Percentiles rank a stretch among this genome's conserved stretches.
Conservation (phyloP, 2,329 filamentous ascomycete genomes). For the Penicillium freii region DNA sequence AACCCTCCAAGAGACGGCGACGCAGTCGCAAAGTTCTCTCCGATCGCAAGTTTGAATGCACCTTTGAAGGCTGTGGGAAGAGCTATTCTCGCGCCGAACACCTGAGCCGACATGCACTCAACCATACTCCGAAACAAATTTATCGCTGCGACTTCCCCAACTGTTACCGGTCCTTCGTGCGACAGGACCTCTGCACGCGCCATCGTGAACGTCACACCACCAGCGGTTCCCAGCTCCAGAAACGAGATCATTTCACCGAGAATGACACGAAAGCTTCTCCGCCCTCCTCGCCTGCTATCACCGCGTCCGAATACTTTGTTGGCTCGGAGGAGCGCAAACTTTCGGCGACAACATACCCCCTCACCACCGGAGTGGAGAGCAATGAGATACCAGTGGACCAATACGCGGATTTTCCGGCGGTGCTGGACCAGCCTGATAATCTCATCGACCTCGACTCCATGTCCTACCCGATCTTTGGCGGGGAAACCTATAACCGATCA, state of each 20-base stretch:
- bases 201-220: constrained; percentile 79
- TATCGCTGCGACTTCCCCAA: constrained; percentile 91
- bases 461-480: constrained; percentile 78
- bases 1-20: constrained; percentile 43
- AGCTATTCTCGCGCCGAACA: constrained; percentile 96
- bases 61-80: constrained; percentile 84
- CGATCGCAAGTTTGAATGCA: constrained; percentile 69
- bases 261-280: constrained; percentile 21
- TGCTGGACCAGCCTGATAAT: constrained; percentile 17
- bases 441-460: constrained; percentile 36
- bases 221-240: constrained; percentile 51
- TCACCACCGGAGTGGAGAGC: constrained; percentile 20
- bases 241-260: constrained; percentile 45
- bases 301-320: constrained; percentile 20
- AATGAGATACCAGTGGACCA: constrained; percentile 17
- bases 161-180: constrained; percentile 85
- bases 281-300: constrained; percentile 24
- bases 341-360: constrained; percentile 19
- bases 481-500: constrained; percentile 78
- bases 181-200: constrained; percentile 85
- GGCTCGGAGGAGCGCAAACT: constrained; percentile 17
- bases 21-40: constrained; percentile 46
- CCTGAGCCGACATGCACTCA: constrained; percentile 76
- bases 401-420: constrained; percentile 19
- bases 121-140: constrained; percentile 90